Evolutionary conservation across 169 alveolate species (phyloP).

Genomic region (Plasmodium ovale): DNA sequence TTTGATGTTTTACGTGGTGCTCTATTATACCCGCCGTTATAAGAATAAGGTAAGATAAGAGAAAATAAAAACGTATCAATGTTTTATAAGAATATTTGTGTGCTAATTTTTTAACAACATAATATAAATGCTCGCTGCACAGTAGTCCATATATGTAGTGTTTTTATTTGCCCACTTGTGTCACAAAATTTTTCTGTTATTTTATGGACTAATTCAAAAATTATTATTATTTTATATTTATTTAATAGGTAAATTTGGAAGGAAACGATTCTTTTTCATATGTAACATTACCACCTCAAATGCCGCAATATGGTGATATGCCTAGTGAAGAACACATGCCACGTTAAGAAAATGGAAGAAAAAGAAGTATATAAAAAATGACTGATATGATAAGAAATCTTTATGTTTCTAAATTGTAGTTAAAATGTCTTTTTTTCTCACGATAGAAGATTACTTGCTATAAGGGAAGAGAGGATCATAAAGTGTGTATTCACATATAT

Average conservation of each 20-base stretch:
- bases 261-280: not conserved
- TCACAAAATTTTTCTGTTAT: not conserved
- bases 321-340: not conserved
- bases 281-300: not conserved
- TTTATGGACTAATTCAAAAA: not conserved
- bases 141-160: too few species aligned
- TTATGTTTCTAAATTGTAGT: not conserved
- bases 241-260: too few species aligned
- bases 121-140: too few species aligned
- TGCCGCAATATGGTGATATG: not conserved
- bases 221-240: too few species aligned
- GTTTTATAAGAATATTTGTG: not conserved
- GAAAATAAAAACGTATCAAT: too few species aligned
- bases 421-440: too few species aligned
- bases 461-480: too few species aligned
- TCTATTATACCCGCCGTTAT: constrained; percentile 24
- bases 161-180: not conserved
- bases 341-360: not conserved
- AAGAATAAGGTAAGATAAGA: constrained; percentile 24
- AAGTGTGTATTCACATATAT: too few species aligned
- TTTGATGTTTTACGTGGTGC: constrained; percentile 4
- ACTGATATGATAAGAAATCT: too few species aligned
- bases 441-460: too few species aligned
- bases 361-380: too few species aligned
- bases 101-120: not conserved